Evolutionary conservation across 1,139 yeast genomes (phyloP).

Genomic region (Yamadazyma conglobata): DNA sequence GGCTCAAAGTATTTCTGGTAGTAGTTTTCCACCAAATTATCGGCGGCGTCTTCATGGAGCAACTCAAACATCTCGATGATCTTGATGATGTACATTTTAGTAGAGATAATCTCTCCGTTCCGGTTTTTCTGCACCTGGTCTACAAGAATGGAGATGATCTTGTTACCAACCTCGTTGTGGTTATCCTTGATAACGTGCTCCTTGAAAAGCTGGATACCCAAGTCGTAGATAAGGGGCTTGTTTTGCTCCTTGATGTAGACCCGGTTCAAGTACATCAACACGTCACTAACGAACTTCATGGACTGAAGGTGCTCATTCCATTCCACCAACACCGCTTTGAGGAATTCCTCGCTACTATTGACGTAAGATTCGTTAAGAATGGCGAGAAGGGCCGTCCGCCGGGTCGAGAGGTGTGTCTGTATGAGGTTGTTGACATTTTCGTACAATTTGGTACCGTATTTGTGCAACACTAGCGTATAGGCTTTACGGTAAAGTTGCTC

Average conservation of each 20-base stretch:
- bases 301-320: slow-evolving; percentile 79
- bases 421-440: slow-evolving; percentile 56
- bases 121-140: slow-evolving; percentile 60
- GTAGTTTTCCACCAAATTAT: slow-evolving; percentile 47
- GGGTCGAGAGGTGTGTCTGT: slow-evolving; percentile 41
- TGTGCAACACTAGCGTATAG: slow-evolving; percentile 72
- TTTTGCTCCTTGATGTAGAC: slow-evolving; percentile 77
- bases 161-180: slow-evolving; percentile 49
- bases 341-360: slow-evolving; percentile 29
- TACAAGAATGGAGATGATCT: slow-evolving; percentile 49
- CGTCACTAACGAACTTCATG: slow-evolving; percentile 81
- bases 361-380: slow-evolving; percentile 8
- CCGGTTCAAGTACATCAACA: slow-evolving; percentile 81
- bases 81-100: slow-evolving; percentile 53
- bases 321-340: slow-evolving; percentile 45
- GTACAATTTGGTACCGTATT: slow-evolving; percentile 68
- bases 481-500: slow-evolving; percentile 83
- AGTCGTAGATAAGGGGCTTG: slow-evolving; percentile 66
- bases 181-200: slow-evolving; percentile 39
- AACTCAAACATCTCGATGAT: slow-evolving; percentile 69
- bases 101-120: slow-evolving; percentile 49
- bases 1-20: slow-evolving; percentile 70
- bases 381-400: slow-evolving; percentile 24
- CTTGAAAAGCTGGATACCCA: slow-evolving; percentile 63
- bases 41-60: slow-evolving; percentile 35